Base-by-base conservation (phyloP, 768 basidiomycete species). In the Suillus discolor region DNA sequence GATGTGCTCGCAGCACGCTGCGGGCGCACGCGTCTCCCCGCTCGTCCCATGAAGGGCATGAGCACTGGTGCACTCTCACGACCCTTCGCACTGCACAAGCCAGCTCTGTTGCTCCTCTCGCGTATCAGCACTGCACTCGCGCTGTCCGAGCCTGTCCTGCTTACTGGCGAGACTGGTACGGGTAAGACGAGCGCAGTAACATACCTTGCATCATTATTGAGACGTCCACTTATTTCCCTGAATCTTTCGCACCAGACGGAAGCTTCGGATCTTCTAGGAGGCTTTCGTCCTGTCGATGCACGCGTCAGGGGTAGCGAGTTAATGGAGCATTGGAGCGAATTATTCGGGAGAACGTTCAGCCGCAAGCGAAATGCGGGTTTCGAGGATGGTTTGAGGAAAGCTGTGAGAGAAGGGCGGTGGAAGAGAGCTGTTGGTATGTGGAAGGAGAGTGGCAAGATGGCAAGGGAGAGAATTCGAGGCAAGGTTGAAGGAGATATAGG, bases 141-240 rank as follows among this genome's bases (percentile, higher is more conserved):
- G 0, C 80, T 91, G 55, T 78, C 78, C 16, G 97, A 99, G 73
- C 95, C 97, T 6, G 82, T 96, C 6, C 84, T 99, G 9, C 84
- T 99, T 31, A 95, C 96, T 0, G 97, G 97, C 55, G 97, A 99
- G 80, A 99, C 97, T 2, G 97, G 97, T n/a, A 99, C 97, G 1
- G 97, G 97, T 16, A 99, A 99, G 78, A 99, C 97, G 0, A 96
- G 96, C 62, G 85, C 89, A 23, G 87, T 99, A 18, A 92, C 95
- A 3, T 89, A 97, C 71, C 83, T 99, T 38, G 91, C 97, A 13
- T 83, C 89, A 2, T 77, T 92, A n/a, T 84, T 97, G 36, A 84
- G 83, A 8, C 85, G 87, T 13, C 88, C 89, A 0, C 84, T 99
- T 41, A 85, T 94, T 63, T 94, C 96, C 0, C 84, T 99, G 65